Evolutionary conservation across 768 basidiomycete species (phyloP).

Genomic region (Termitomyces sp.): DNA sequence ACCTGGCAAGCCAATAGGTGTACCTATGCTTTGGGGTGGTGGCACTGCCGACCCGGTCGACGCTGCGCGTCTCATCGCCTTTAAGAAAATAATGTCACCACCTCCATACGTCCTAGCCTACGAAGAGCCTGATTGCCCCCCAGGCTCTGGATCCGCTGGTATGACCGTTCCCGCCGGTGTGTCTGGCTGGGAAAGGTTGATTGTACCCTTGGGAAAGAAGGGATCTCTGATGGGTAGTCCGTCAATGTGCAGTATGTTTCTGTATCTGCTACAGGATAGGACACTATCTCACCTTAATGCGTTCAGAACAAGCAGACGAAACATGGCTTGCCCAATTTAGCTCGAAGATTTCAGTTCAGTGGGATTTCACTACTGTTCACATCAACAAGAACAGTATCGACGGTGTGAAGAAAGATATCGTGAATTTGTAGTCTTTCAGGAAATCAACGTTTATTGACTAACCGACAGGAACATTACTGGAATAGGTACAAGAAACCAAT

Average conservation of each 20-base stretch:
- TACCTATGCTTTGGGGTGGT: conserved; percentile 48
- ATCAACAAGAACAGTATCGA: conserved; percentile 45
- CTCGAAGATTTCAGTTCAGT: conserved; percentile 32
- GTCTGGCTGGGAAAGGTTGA: conserved; percentile 34
- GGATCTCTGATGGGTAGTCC: conserved; percentile 42
- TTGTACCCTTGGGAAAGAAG: conserved; percentile 36
- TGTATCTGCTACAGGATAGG: background rate
- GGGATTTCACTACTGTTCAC: conserved; percentile 47
- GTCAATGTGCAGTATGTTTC: conserved; percentile 43
- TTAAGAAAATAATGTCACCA: conserved; percentile 28
- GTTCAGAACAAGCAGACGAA: conserved; percentile 43
- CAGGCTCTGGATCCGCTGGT: conserved; percentile 41
- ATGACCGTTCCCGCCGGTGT: conserved; percentile 41
- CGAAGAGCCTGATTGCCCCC: conserved; percentile 45
- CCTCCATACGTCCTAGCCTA: conserved; percentile 42
- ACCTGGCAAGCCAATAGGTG: conserved; percentile 34
- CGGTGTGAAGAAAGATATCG: conserved; percentile 41
- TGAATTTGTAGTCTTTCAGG: conserved; percentile 14
- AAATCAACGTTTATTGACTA: background rate
- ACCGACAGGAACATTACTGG: conserved; percentile 37
- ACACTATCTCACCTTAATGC: background rate
- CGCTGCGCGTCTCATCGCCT: conserved; percentile 32
- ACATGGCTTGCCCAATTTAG: conserved; percentile 42
- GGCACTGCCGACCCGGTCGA: conserved; percentile 37
- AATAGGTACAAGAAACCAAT: conserved; percentile 40